Base-by-base conservation (phyloP, 1,284 basidiomycete genomes). In the Macrocystidia cucumis region DNA sequence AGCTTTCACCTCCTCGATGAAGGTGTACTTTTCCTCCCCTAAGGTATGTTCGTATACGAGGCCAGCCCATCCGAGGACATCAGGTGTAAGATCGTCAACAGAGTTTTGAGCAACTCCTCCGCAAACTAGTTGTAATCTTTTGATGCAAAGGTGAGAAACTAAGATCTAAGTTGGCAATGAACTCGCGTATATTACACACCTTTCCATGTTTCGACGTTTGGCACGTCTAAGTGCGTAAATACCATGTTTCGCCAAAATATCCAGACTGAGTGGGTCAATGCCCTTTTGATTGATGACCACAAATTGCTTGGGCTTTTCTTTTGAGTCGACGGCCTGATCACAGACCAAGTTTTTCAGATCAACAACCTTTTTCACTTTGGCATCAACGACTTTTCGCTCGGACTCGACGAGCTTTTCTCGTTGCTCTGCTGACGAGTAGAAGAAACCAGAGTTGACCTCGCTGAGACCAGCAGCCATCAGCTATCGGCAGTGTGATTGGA, bases 281-380 rank as follows among this genome's bases (percentile, higher is more conserved):
- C 96, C 96, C 65, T 99, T 99, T 63, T 99, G 96, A 60, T 98
- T 99, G 66, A 99, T 86, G 41, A 98, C 66, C 38, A 98, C 95
- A 58, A 99, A 98, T 52, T 72, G 81, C 65, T 91, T 95, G 44
- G 64, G 67, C 56, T 84, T 84, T 57, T 86, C 83, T 44, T 79
- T 79, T 20, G 72, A 71, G 48, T 86, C 87, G 18, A 95, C 74
- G 11, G 80, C 79, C 57, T 90, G 84, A 58, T 97, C 96, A 57
- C 96, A 99, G 2, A 98, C 95, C 32, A 81, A 69, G 56, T 95
- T 90, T 67, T 99, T 99, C 47, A 99, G 76, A 52, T 96, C 93
- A 42, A 99, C 82, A 46, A 99, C 95, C 66, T 98, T 98, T 63
- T 82, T 86, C 43, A 97, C 79, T 61, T 96, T 96, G 38, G 79